Conservation (phyloP, 2,329 filamentous ascomycete species). For the Xenoacremonium recifei region DNA sequence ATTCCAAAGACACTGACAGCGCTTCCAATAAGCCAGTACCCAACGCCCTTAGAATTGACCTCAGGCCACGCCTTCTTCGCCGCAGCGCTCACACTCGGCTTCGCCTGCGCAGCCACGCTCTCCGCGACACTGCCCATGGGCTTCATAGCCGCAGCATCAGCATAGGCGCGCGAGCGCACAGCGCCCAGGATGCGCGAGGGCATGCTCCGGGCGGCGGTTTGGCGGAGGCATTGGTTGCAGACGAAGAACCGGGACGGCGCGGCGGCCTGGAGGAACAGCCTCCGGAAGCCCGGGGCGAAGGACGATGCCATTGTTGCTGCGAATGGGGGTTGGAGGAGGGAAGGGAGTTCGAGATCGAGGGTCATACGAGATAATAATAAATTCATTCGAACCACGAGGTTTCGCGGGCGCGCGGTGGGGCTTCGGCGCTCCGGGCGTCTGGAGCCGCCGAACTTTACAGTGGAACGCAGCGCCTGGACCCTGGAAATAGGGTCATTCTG, state of each 20-base stretch:
- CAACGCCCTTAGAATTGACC: constrained; percentile 72
- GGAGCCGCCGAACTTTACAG: too few species aligned
- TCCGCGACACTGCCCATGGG: constrained; percentile 27
- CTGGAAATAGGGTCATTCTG: too few species aligned
- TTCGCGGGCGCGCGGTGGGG: constrained; percentile 4
- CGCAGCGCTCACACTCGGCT: constrained; percentile 19
- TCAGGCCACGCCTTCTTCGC: constrained; percentile 51
- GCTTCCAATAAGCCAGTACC: constrained; percentile 89
- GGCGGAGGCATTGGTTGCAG: constrained; percentile 50
- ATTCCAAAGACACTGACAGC: constrained; percentile 95
- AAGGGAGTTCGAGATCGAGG: not conserved
- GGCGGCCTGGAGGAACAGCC: constrained; percentile 36
- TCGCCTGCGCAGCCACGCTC: constrained; percentile 22
- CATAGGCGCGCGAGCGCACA: constrained; percentile 39
- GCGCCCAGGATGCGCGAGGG: constrained; percentile 40
- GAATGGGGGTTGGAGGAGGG: constrained; percentile 3
- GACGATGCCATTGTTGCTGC: constrained; percentile 38
- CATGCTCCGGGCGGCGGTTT: constrained; percentile 25
- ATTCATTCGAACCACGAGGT: constrained; percentile 4
- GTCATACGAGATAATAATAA: constrained; percentile 4
- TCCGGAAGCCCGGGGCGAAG: constrained; percentile 41
- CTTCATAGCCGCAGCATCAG: constrained; percentile 30
- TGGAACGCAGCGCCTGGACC: too few species aligned
- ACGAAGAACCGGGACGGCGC: constrained; percentile 38
- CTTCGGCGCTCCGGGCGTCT: constrained; percentile 3